These are phyloP conservation scores for Globisporangium emineosum DNA, from an alignment of 352 stramenopile genomes.

Conservation along the genomic window DNA sequence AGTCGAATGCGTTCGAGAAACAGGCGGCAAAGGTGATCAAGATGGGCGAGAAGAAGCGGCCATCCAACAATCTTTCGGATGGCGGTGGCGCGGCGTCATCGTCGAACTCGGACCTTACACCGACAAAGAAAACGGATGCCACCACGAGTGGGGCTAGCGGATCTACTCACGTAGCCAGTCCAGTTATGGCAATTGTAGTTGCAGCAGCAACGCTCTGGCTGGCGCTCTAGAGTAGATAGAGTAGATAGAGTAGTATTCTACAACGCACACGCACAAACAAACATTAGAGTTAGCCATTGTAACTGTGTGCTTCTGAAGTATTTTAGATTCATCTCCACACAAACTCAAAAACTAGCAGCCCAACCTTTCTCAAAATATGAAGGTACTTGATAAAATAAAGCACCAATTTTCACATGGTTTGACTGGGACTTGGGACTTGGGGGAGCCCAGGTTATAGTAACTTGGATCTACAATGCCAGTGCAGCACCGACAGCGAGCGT, in stretches of 20 bases:
- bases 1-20: constrained; percentile 38
- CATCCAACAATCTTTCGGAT: not conserved
- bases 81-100: not conserved
- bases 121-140: constrained; percentile 43
- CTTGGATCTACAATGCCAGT: not conserved
- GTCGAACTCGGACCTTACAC: not conserved
- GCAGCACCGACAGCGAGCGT: not conserved
- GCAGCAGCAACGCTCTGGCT: not conserved
- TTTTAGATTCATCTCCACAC: too few relatives aligned
- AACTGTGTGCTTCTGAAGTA: not conserved
- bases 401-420: not conserved
- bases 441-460: too few relatives aligned
- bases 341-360: too few relatives aligned
- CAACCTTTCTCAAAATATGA: too few relatives aligned
- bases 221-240: not conserved
- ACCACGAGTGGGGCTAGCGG: constrained; percentile 14
- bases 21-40: not conserved
- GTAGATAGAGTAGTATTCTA: too few relatives aligned
- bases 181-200: not conserved
- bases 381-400: not conserved
- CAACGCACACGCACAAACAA: too few relatives aligned
- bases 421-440: too few relatives aligned
- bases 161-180: not conserved
- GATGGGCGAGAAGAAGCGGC: not conserved
- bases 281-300: too few relatives aligned